These are phyloP conservation scores for Sporisorium graminicola DNA, from an alignment of 1,284 basidiomycete genomes.

Conservation along the genomic window DNA sequence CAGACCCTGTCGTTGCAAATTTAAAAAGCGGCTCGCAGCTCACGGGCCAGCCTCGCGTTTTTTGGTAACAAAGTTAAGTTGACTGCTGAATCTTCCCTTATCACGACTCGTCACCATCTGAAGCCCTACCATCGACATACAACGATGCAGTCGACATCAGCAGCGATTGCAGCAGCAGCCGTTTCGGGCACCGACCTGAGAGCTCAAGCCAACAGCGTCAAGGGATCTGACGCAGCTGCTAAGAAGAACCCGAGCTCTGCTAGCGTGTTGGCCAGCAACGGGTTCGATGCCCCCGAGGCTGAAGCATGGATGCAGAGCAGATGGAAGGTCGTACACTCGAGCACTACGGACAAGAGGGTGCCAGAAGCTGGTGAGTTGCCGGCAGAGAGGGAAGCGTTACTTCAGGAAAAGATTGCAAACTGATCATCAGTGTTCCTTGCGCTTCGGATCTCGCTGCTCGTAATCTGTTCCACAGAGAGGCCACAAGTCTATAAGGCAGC, in stretches of 20 bases:
- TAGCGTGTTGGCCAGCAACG: conserved; percentile 19
- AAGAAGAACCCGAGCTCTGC: conserved; percentile 16
- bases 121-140: background rate
- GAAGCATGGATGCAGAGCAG: conserved; percentile 40
- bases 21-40: background rate
- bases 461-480: conserved; percentile 19
- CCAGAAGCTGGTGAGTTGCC: conserved; percentile 32
- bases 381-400: too few relatives aligned
- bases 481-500: conserved; percentile 48
- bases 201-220: conserved; percentile 38
- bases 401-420: background rate
- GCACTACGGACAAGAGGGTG: conserved; percentile 18
- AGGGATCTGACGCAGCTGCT: conserved; percentile 28
- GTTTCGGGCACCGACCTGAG: conserved; percentile 38
- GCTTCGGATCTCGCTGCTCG: background rate
- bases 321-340: conserved; percentile 37
- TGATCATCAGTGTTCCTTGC: background rate
- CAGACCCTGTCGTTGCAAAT: background rate
- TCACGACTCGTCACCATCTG: background rate
- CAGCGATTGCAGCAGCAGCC: conserved; percentile 44
- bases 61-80: background rate
- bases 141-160: conserved; percentile 47
- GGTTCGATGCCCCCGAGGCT: conserved; percentile 41
- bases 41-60: conserved; percentile 16
- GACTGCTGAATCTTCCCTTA: background rate